phyloP scores from a whole-genome alignment of 2,329 filamentous ascomycete species.

The Myriosclerotinia duriaeana region DNA sequence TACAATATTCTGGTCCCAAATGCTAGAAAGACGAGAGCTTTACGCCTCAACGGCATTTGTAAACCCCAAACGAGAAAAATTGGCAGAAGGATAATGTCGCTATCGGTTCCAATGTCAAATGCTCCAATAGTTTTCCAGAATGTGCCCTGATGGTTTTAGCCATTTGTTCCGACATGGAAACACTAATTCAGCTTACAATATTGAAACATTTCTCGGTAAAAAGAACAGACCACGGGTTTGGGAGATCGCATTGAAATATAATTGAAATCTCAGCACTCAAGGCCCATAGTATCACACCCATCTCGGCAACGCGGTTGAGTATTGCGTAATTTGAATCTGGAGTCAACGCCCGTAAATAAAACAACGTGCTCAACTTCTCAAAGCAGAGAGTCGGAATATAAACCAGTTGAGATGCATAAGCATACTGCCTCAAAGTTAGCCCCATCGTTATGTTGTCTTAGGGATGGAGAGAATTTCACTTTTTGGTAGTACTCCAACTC shows the following conservation, averaged over 20 bases:
- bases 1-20: constrained; percentile 41
- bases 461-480: constrained; percentile 18
- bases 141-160: constrained; percentile 24
- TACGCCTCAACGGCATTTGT: constrained; percentile 44
- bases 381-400: constrained; percentile 37
- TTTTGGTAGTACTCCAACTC: constrained; percentile 28
- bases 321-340: constrained; percentile 17
- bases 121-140: constrained; percentile 52
- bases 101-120: constrained; percentile 49
- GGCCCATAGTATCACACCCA: constrained; percentile 15
- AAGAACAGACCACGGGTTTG: constrained; percentile 34
- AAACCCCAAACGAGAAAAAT: constrained; percentile 49
- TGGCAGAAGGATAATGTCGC: constrained; percentile 48
- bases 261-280: constrained; percentile 21
- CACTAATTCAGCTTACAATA: constrained; percentile 24
- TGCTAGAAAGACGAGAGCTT: constrained; percentile 28
- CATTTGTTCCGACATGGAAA: not conserved
- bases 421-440: constrained; percentile 27
- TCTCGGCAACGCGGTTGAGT: constrained; percentile 26
- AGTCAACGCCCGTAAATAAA: constrained; percentile 20
- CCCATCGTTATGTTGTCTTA: not conserved
- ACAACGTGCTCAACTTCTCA: constrained; percentile 33
- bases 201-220: constrained; percentile 31
- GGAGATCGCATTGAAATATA: constrained; percentile 37
- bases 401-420: constrained; percentile 37